These are phyloP conservation scores for Cryptococcus depauperatus DNA, from an alignment of 1,284 basidiomycete genomes.

Conservation along the genomic window DNA sequence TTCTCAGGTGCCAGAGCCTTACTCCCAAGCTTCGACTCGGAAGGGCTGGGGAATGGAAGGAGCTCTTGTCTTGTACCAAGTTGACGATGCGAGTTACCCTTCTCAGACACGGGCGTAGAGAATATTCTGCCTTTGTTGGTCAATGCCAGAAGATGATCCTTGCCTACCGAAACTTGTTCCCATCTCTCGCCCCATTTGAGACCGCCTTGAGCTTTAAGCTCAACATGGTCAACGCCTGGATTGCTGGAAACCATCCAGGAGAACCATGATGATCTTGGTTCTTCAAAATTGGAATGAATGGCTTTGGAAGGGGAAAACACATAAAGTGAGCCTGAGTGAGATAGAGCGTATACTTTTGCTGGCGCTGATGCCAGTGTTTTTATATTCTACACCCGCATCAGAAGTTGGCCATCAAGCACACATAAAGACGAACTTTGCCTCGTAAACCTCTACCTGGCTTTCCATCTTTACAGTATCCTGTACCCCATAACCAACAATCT, in stretches of 20 bases:
- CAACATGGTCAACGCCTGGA: conserved; percentile 43
- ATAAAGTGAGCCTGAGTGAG: conserved; percentile 64
- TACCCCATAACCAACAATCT: conserved; percentile 84
- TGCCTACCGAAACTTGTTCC: conserved; percentile 62
- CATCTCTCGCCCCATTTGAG: conserved; percentile 56
- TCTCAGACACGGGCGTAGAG: conserved; percentile 63
- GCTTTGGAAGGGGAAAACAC: conserved; percentile 53
- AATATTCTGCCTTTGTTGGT: conserved; percentile 75
- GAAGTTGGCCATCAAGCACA: neutral
- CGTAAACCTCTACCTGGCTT: conserved; percentile 50
- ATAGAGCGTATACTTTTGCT: conserved; percentile 60
- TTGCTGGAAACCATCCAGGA: conserved; percentile 33
- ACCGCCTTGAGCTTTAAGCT: conserved; percentile 48
- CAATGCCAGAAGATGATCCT: conserved; percentile 74
- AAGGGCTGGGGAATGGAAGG: neutral
- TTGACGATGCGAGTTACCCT: conserved; percentile 79
- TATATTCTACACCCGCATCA: conserved; percentile 54
- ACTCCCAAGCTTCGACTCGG: conserved; percentile 26
- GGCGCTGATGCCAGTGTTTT: conserved; percentile 52
- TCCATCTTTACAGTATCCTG: conserved; percentile 48
- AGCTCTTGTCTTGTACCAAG: conserved; percentile 60
- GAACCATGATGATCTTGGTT: too few relatives aligned
- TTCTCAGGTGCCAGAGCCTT: conserved; percentile 38
- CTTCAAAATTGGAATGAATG: too few relatives aligned
- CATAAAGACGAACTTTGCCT: conserved; percentile 57